Evolutionary conservation across 805 yeast genomes (phyloP).

Genomic region (Kodamaea neixiangensis): DNA sequence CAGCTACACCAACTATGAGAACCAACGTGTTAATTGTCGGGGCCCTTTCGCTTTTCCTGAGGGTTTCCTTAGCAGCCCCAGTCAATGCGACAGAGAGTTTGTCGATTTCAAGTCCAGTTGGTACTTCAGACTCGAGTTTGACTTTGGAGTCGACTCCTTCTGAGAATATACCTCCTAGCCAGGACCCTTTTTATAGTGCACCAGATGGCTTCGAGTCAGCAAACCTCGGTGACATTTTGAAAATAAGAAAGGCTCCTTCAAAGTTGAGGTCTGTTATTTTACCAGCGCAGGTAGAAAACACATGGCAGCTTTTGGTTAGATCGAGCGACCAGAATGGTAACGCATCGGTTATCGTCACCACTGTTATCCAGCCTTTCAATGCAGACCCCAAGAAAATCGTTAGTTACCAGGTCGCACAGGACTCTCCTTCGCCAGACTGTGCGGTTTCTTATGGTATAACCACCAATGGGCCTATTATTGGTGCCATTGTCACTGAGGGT

Average conservation of each 20-base stretch:
- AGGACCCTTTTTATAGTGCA: conserved; percentile 27
- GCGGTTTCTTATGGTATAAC: conserved; percentile 23
- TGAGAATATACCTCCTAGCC: conserved; percentile 3
- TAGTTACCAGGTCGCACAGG: conserved; percentile 23
- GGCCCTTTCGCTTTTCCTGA: neutral
- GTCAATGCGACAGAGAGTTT: neutral
- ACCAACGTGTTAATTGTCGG: neutral
- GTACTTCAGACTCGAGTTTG: neutral
- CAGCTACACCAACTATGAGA: neutral
- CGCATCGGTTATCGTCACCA: conserved; percentile 23
- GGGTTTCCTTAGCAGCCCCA: neutral
- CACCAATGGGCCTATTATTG: conserved; percentile 12
- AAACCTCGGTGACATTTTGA: conserved; percentile 25
- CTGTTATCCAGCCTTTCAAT: conserved; percentile 23
- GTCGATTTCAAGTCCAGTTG: neutral
- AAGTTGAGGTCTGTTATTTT: conserved; percentile 18
- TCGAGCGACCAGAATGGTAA: conserved; percentile 21
- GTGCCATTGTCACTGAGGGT: conserved; percentile 17
- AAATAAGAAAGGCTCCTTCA: conserved; percentile 21
- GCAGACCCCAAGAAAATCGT: conserved; percentile 23
- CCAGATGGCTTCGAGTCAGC: conserved; percentile 22
- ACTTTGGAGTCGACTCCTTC: neutral
- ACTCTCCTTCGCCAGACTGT: conserved; percentile 21
- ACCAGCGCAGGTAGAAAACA: conserved; percentile 19
- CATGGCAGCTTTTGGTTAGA: conserved; percentile 23